phyloP scores from a whole-genome alignment of 495 filamentous ascomycete species.

The Chlorociboria aeruginascens region DNA sequence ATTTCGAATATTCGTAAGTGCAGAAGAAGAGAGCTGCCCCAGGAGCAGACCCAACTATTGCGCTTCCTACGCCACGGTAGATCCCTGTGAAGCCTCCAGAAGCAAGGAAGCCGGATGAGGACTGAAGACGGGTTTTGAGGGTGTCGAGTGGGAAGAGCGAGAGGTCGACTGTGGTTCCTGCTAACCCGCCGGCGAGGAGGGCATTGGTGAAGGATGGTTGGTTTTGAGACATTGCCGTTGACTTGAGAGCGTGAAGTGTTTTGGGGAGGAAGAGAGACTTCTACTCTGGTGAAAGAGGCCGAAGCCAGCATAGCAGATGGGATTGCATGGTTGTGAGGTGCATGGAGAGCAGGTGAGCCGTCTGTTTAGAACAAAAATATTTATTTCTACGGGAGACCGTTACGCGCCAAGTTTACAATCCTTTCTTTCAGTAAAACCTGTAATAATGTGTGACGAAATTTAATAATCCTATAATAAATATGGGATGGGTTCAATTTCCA shows the following conservation, averaged over 20 bases:
- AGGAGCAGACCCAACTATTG: constrained; percentile 82
- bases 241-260: neutral
- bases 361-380: neutral
- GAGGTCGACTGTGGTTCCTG: constrained; percentile 81
- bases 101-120: constrained; percentile 62
- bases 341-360: constrained; percentile 6
- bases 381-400: no score
- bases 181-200: constrained; percentile 62
- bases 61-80: constrained; percentile 57
- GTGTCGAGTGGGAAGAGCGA: constrained; percentile 88
- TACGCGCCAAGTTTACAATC: no score
- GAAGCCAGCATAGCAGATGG: constrained; percentile 6
- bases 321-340: constrained; percentile 2
- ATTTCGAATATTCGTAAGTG: constrained; percentile 80
- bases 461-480: neutral
- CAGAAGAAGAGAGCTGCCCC: constrained; percentile 98
- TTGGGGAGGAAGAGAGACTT: neutral
- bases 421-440: no score
- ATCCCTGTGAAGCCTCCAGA: constrained; percentile 65
- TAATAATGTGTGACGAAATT: no score
- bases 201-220: constrained; percentile 35
- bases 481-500: neutral
- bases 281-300: constrained; percentile 4
- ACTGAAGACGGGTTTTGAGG: constrained; percentile 88
- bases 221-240: constrained; percentile 4